Evolutionary conservation across 169 alveolate genomes (phyloP).

Genomic region (Plasmodium adleri): DNA sequence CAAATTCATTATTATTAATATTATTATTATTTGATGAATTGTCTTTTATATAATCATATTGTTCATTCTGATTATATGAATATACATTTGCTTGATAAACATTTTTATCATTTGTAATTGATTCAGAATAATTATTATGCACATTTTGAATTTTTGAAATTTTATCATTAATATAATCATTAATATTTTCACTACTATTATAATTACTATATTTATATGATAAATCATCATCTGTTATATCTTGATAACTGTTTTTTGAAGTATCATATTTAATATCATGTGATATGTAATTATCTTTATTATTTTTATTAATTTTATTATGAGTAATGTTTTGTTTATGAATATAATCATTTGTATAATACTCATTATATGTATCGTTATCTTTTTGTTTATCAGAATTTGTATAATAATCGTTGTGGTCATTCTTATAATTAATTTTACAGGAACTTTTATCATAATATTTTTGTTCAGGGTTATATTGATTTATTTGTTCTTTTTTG

Average conservation of each 20-base stretch:
- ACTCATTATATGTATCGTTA: background rate
- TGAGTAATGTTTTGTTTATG: background rate
- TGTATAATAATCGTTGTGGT: background rate
- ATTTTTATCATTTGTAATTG: no score
- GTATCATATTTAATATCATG: no score
- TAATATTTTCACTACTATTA: background rate
- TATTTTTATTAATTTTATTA: conserved; percentile 3
- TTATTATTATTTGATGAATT: background rate
- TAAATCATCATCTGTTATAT: no score
- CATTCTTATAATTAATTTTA: background rate
- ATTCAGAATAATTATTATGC: no score
- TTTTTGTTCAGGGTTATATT: conserved; percentile 17
- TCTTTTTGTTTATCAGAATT: background rate
- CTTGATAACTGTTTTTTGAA: no score
- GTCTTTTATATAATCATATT: no score
- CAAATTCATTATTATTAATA: background rate
- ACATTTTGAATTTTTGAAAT: background rate
- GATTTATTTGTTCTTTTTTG: conserved; percentile 27
- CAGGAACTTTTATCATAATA: background rate
- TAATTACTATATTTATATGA: background rate
- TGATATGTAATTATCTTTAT: background rate
- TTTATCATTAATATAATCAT: background rate
- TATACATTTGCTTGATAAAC: no score
- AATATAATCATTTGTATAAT: background rate
- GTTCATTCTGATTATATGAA: no score